Conservation (phyloP, 202 grass and related monocot species). For the Cymbopogon flexuosus region DNA sequence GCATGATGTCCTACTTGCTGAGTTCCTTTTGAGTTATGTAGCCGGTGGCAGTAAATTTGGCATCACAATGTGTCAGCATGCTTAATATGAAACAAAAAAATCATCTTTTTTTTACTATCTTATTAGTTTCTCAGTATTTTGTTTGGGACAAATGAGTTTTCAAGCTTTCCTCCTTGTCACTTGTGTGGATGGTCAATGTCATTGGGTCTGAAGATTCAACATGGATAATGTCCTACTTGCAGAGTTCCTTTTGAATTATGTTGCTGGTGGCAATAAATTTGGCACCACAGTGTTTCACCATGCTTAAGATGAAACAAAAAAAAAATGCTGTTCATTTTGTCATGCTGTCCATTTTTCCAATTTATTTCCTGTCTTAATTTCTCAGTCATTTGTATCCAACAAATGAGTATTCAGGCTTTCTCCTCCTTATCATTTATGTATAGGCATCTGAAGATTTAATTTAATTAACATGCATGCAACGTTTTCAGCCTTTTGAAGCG, state of each 20-base stretch:
- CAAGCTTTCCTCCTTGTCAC: too few relatives aligned
- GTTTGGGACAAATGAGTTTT: not conserved
- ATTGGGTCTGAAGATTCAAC: not conserved
- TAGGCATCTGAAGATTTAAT: not conserved
- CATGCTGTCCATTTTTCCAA: not conserved
- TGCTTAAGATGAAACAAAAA: not conserved
- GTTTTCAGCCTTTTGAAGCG: not conserved
- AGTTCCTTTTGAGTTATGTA: not conserved
- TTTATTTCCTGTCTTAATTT: not conserved
- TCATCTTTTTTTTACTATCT: not conserved
- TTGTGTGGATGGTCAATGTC: not conserved
- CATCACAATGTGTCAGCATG: not conserved
- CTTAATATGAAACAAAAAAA: not conserved
- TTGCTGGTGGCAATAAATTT: not conserved
- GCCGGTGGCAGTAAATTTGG: not conserved
- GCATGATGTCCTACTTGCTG: not conserved
- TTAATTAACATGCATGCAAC: not conserved
- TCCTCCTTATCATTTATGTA: not conserved
- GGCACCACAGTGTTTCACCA: not conserved
- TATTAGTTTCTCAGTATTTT: not conserved
- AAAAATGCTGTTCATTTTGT: not conserved
- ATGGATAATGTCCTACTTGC: not conserved
- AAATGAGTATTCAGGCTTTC: not conserved
- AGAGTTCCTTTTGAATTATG: not conserved
- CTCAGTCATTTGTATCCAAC: not conserved